Conservation (phyloP, 2,329 filamentous ascomycete species). For the Didymella keratinophila region DNA sequence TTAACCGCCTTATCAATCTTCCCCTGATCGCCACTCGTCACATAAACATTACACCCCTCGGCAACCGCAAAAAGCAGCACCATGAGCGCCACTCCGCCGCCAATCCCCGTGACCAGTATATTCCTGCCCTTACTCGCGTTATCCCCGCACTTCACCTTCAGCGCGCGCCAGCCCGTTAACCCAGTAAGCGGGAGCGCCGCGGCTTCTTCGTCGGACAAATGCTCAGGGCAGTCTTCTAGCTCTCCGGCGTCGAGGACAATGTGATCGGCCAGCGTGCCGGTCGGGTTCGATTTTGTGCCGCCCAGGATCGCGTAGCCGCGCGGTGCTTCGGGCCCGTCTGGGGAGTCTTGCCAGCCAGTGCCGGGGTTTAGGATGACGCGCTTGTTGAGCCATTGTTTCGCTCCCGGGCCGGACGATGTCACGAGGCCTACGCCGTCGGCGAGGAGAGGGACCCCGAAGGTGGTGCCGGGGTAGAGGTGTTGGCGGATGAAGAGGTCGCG, state of each 20-base stretch:
- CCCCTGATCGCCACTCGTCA: conserved; percentile 75
- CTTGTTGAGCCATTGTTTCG: conserved; percentile 66
- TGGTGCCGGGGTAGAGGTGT: conserved; percentile 85
- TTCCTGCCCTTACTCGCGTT: conserved; percentile 72
- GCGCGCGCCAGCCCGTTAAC: conserved; percentile 85
- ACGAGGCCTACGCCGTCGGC: conserved; percentile 85
- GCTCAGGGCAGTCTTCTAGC: conserved; percentile 76
- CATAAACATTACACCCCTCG: conserved; percentile 78
- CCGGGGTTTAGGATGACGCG: conserved; percentile 81
- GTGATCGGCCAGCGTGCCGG: conserved; percentile 79
- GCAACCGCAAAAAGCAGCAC: conserved; percentile 79
- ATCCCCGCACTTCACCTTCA: conserved; percentile 75
- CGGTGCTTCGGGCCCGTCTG: conserved; percentile 74
- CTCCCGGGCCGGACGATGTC: conserved; percentile 65
- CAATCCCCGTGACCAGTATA: conserved; percentile 88
- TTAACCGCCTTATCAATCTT: conserved; percentile 77
- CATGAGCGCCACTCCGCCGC: conserved; percentile 87
- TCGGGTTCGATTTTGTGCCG: conserved; percentile 68
- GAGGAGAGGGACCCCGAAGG: conserved; percentile 79
- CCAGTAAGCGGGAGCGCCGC: conserved; percentile 87
- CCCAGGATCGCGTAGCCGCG: conserved; percentile 71
- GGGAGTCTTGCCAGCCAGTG: conserved; percentile 76
- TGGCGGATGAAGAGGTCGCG: conserved; percentile 94
- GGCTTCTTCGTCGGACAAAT: conserved; percentile 76
- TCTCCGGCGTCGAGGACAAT: conserved; percentile 74